These are phyloP conservation scores for Aspergillus nomiae DNA, from an alignment of 2,329 filamentous ascomycete genomes.

Conservation along the genomic window DNA sequence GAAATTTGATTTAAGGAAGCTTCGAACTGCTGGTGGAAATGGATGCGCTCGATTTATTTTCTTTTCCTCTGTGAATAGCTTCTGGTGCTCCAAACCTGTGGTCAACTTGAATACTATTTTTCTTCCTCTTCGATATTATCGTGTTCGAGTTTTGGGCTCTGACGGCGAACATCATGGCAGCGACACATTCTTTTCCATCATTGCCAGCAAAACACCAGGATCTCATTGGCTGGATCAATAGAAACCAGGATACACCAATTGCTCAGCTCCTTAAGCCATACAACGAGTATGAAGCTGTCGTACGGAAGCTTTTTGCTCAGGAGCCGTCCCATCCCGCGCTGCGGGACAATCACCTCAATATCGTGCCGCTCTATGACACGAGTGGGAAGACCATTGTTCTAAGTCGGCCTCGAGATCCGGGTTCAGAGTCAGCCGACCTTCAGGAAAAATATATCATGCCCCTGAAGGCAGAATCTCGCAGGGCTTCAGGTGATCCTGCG, in stretches of 20 bases:
- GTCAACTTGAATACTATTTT: not conserved
- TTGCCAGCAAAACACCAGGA: constrained; percentile 31
- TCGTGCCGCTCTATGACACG: constrained; percentile 37
- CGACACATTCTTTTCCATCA: constrained; percentile 22
- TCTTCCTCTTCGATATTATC: not conserved
- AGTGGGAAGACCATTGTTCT: constrained; percentile 26
- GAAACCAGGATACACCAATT: constrained; percentile 28
- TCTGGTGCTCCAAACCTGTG: not conserved
- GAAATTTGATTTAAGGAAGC: not conserved
- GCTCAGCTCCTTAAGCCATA: constrained; percentile 36
- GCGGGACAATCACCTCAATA: constrained; percentile 33
- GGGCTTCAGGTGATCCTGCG: constrained; percentile 64
- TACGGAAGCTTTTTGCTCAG: constrained; percentile 43
- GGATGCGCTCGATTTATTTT: not conserved
- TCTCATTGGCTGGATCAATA: constrained; percentile 29
- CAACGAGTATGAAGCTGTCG: constrained; percentile 38
- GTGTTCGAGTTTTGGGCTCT: not conserved
- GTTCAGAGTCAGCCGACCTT: constrained; percentile 29
- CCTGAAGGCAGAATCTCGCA: constrained; percentile 56
- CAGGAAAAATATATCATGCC: constrained; percentile 40
- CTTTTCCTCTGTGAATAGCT: not conserved
- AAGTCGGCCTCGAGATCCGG: constrained; percentile 36
- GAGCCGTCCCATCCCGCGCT: constrained; percentile 34
- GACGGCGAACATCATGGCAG: constrained; percentile 7
- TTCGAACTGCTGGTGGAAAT: not conserved